phyloP scores from a whole-genome alignment of 2,329 filamentous ascomycete species.

The Paecilomyces niveus region DNA sequence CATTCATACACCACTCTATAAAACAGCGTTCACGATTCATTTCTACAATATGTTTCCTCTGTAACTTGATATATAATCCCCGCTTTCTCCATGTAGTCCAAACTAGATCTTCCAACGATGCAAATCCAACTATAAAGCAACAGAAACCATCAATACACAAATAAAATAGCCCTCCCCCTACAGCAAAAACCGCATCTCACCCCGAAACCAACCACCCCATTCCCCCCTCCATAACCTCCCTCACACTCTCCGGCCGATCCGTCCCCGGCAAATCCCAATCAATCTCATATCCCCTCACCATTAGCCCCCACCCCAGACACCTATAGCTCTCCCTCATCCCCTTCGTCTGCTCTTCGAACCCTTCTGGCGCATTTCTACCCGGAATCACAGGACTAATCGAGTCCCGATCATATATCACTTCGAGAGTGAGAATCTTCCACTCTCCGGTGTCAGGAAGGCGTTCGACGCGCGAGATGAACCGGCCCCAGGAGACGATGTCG shows the following conservation, averaged over 20 bases:
- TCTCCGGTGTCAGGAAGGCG: not conserved
- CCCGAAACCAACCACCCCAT: not conserved
- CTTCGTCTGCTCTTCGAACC: not conserved
- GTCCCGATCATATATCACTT: slow-evolving; percentile 8
- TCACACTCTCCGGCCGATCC: slow-evolving; percentile 3
- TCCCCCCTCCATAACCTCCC: slow-evolving; percentile 1
- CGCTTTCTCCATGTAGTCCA: too few species aligned
- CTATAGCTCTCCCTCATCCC: not conserved
- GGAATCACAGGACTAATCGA: not conserved
- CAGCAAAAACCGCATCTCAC: too few species aligned
- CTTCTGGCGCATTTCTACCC: not conserved
- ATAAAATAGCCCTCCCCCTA: too few species aligned
- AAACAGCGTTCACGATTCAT: not conserved
- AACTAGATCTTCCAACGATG: too few species aligned
- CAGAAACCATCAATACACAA: too few species aligned
- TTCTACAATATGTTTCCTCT: not conserved
- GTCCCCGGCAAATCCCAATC: slow-evolving; percentile 6
- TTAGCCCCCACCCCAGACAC: not conserved
- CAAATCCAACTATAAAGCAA: too few species aligned
- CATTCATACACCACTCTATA: not conserved
- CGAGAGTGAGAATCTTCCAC: slow-evolving; percentile 10
- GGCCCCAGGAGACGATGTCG: slow-evolving; percentile 5
- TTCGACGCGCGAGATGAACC: slow-evolving; percentile 6
- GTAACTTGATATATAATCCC: slow-evolving; percentile 1
- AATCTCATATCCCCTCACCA: not conserved